phyloP scores from a whole-genome alignment of 129 eudicot species.

The Logfia minima region DNA sequence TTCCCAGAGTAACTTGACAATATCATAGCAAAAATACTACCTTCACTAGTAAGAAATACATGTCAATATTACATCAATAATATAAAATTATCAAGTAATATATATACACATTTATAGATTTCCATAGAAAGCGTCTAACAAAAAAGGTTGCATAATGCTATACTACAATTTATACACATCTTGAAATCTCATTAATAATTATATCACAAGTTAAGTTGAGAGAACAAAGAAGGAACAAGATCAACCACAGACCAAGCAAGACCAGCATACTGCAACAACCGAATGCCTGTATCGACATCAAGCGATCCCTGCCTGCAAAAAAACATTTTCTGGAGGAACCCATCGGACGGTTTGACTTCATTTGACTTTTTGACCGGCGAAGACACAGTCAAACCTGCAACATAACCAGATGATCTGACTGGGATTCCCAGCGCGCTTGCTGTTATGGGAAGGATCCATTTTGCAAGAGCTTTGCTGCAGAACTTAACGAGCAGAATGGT shows the following conservation, averaged over 20 bases:
- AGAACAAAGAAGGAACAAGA: slow-evolving; percentile 86
- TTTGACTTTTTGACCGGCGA: slow-evolving; percentile 43
- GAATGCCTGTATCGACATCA: slow-evolving; percentile 91
- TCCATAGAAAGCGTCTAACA: background rate
- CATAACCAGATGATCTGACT: slow-evolving; percentile 68
- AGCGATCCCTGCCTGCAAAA: slow-evolving; percentile 57
- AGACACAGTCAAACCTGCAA: slow-evolving; percentile 50
- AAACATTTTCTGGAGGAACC: slow-evolving; percentile 69
- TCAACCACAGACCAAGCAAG: slow-evolving; percentile 99
- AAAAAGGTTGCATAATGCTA: slow-evolving; percentile 1
- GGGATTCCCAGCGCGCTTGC: slow-evolving; percentile 81
- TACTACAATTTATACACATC: slow-evolving; percentile 27
- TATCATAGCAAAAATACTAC: background rate
- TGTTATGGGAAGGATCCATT: slow-evolving; percentile 80
- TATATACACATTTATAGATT: background rate
- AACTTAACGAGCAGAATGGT: slow-evolving; percentile 83
- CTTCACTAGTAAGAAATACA: background rate
- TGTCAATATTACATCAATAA: background rate
- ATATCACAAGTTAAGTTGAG: slow-evolving; percentile 56
- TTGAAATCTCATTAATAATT: slow-evolving; percentile 6
- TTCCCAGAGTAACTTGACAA: background rate
- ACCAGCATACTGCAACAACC: slow-evolving; percentile 86
- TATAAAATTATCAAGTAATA: background rate
- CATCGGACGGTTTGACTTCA: slow-evolving; percentile 54
- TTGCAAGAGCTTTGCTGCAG: slow-evolving; percentile 93